Evolutionary conservation across 306 rosid genomes (phyloP), one percentile per base, ranked within the genome.

Genomic region (Medicago lupulina): DNA sequence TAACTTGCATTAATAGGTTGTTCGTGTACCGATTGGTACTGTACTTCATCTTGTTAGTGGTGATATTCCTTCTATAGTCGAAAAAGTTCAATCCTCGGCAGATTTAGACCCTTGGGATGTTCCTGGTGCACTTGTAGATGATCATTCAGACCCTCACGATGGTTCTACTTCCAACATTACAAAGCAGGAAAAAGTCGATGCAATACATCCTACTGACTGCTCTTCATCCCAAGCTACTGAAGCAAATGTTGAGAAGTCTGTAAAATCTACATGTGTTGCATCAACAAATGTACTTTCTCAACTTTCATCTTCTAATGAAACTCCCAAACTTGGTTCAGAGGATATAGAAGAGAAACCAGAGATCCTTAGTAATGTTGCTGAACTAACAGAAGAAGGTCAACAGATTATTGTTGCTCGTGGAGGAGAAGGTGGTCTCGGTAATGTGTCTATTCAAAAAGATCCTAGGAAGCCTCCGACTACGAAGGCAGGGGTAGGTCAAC

Each of bases 101-200:
- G 90, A 87, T 79, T 78, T 82, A 82, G 96, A 95, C 83, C 98
- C 97, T 16, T 92, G 93, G 97, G 93, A 95, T 76, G 87, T 85
- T 83, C 97, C 97, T 2, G 97, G 96, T 77, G 71, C 81, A 71
- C 95, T 92, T 71, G 87, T 83, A 38, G 80, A 81, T 69, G 84
- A 83, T 71, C 60, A 49, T 77, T 75, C 87, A 50, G 79, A 68
- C 71, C 51, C 73, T 19, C 55, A 21, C 47, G 60, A 76, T 68
- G 55, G 54, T 11, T 80, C 82, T 71, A 47, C 40, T 49, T 79
- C 34, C 64, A 64, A 66, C 62, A 81, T 34, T 50, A 49, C 85
- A 19, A 84, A 47, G 60, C 72, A 17, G 18, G 77, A 74, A 38
- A 73, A 80, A 47, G 76, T 58, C 31, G 4, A 76, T 67, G 71